phyloP scores from a whole-genome alignment of 208 protist species.

The Wallacemonas sp. region DNA sequence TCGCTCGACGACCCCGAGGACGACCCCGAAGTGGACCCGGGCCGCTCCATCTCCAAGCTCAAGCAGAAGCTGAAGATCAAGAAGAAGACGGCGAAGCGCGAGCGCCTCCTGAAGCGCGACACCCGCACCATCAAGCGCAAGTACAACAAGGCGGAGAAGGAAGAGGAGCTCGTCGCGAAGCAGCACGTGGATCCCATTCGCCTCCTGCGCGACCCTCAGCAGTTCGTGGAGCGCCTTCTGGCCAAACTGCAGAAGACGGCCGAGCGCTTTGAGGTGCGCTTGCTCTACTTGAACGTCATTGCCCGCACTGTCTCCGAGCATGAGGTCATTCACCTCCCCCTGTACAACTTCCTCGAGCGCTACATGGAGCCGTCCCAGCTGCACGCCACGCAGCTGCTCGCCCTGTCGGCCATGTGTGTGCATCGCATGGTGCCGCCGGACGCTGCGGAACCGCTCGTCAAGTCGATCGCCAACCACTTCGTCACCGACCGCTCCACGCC shows the following conservation, averaged over 20 bases:
- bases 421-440: conserved; percentile 96
- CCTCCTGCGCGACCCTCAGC: conserved; percentile 96
- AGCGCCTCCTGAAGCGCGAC: conserved; percentile 85
- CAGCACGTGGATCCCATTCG: conserved; percentile 94
- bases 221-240: conserved; percentile 95
- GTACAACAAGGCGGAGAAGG: conserved; percentile 85
- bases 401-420: conserved; percentile 93
- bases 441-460: conserved; percentile 90
- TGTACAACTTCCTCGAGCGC: conserved; percentile 96
- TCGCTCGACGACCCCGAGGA: conserved; percentile 76
- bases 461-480: conserved; percentile 96
- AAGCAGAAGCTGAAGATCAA: conserved; percentile 93
- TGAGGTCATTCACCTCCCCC: conserved; percentile 95
- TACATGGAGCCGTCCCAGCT: conserved; percentile 97
- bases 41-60: conserved; percentile 84
- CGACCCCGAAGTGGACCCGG: conserved; percentile 65
- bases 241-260: conserved; percentile 89
- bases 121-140: conserved; percentile 64
- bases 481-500: conserved; percentile 92
- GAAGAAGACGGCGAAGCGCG: conserved; percentile 91
- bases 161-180: conserved; percentile 80
- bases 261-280: conserved; percentile 94
- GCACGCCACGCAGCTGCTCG: conserved; percentile 95
- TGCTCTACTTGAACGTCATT: conserved; percentile 97
- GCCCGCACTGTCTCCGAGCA: conserved; percentile 94